phyloP scores from a whole-genome alignment of 768 basidiomycete genomes.

The Boletus edulis region DNA sequence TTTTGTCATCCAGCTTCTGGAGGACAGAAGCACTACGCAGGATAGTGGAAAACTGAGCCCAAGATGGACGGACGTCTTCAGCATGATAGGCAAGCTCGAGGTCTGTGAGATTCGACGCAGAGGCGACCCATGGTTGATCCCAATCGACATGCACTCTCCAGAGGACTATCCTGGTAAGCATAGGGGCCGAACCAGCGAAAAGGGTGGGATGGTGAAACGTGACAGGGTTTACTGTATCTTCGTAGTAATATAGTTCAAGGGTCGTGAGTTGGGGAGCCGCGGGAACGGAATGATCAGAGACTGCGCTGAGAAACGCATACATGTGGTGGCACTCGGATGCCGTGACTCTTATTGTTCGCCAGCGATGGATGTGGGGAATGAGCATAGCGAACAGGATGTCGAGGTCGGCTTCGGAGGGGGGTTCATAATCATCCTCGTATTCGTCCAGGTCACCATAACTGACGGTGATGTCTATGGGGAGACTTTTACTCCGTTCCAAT shows the following conservation, averaged over 20 bases:
- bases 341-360: conserved; percentile 49
- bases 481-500: conserved; percentile 52
- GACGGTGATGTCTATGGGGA: conserved; percentile 47
- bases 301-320: conserved; percentile 39
- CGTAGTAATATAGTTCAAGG: conserved; percentile 58
- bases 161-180: conserved; percentile 45
- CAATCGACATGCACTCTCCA: conserved; percentile 76
- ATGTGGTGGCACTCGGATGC: conserved; percentile 50
- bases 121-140: conserved; percentile 39
- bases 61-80: conserved; percentile 61
- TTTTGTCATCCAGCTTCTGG: conserved; percentile 12
- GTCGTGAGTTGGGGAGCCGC: conserved; percentile 53
- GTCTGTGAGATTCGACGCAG: conserved; percentile 36
- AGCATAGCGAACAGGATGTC: conserved; percentile 35
- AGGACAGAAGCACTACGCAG: conserved; percentile 54
- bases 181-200: conserved; percentile 56
- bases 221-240: neutral
- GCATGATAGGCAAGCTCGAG: conserved; percentile 64
- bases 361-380: conserved; percentile 51
- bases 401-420: conserved; percentile 13
- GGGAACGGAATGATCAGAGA: conserved; percentile 38
- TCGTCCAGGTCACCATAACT: conserved; percentile 1
- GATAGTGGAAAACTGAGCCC: conserved; percentile 49
- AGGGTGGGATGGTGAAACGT: conserved; percentile 36
- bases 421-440: no score